phyloP scores from a whole-genome alignment of 345 rosid species.

The Corchorus olitorius region DNA sequence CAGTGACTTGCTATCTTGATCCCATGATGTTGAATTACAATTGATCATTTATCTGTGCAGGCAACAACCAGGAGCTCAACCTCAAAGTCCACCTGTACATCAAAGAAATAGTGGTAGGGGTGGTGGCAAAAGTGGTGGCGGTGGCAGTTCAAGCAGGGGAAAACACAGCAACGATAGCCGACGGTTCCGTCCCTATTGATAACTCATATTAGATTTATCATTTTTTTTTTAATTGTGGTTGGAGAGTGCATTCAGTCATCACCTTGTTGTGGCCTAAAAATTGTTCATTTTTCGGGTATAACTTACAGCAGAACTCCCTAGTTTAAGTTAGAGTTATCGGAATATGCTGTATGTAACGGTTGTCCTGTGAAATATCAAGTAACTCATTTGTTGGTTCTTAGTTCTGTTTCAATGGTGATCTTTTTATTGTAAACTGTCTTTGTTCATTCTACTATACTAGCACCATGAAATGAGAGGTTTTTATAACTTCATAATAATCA shows the following conservation, averaged over 20 bases:
- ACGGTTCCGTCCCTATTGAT: constrained; percentile 58
- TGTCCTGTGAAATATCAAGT: neutral
- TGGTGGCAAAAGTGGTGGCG: constrained; percentile 40
- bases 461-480: neutral
- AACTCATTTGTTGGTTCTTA: neutral
- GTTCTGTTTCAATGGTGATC: neutral
- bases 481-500: neutral
- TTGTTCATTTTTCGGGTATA: neutral
- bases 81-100: constrained; percentile 40
- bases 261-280: neutral
- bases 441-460: neutral
- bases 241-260: neutral
- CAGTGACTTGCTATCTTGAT: neutral
- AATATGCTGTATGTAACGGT: neutral
- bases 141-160: constrained; percentile 51
- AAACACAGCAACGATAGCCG: constrained; percentile 47
- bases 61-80: constrained; percentile 67
- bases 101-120: constrained; percentile 42
- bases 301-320: neutral
- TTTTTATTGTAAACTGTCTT: neutral
- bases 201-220: neutral
- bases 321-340: neutral
- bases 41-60: constrained; percentile 28
- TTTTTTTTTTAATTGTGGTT: neutral
- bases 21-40: neutral